Evolutionary conservation across 176 grass and related monocot genomes (phyloP).

Genomic region (Ananas comosus): DNA sequence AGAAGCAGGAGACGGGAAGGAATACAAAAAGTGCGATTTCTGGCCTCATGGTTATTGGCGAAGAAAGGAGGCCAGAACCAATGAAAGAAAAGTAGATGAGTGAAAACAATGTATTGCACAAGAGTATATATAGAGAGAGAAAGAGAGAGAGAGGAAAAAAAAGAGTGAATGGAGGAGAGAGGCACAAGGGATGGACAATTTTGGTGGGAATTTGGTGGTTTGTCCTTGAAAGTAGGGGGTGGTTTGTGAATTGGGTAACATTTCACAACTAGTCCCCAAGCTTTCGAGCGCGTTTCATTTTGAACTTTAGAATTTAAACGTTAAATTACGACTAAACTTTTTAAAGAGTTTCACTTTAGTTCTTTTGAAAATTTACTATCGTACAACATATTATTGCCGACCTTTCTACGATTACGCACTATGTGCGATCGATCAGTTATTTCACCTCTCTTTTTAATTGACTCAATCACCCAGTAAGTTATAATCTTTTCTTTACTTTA

Average conservation of each 20-base stretch:
- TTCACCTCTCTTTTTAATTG: too few species aligned
- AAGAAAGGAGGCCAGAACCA: neutral
- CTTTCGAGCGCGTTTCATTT: neutral
- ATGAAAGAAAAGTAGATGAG: neutral
- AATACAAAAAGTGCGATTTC: slow-evolving; percentile 14
- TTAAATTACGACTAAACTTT: too few species aligned
- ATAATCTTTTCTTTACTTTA: too few species aligned
- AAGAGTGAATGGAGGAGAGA: slow-evolving; percentile 1
- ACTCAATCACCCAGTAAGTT: too few species aligned
- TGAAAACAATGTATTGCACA: neutral
- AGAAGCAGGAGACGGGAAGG: neutral
- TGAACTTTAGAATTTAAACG: neutral
- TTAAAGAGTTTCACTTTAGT: too few species aligned
- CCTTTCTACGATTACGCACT: too few species aligned
- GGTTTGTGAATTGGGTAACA: too few species aligned
- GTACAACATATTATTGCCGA: too few species aligned
- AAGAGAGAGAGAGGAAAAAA: slow-evolving; percentile 5
- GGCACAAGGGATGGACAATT: neutral
- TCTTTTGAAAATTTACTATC: too few species aligned
- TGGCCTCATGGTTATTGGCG: slow-evolving; percentile 14
- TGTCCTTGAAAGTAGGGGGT: neutral
- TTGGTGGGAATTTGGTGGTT: slow-evolving; percentile 1
- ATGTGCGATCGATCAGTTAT: too few species aligned
- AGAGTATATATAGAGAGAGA: slow-evolving; percentile 15
- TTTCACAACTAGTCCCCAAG: too few species aligned